Conservation (phyloP, 2,329 filamentous ascomycete species). For the Stemphylium vesicarium region DNA sequence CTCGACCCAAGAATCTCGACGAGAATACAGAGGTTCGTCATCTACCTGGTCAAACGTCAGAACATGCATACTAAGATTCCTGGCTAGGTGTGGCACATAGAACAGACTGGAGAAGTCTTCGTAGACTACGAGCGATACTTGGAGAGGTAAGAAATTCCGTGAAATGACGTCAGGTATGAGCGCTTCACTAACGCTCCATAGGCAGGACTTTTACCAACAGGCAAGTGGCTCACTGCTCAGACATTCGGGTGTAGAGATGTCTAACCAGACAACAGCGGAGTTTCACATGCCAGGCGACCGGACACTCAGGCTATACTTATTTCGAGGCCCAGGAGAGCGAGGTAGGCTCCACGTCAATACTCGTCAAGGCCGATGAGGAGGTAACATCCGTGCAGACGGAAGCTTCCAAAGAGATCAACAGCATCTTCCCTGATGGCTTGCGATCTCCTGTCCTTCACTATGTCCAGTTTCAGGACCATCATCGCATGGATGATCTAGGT, state of each 20-base stretch:
- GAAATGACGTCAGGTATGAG: constrained; percentile 28
- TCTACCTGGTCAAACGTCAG: constrained; percentile 7
- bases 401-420: constrained; percentile 87
- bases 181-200: constrained; percentile 49
- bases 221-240: constrained; percentile 54
- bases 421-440: constrained; percentile 86
- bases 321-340: constrained; percentile 93
- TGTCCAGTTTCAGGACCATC: constrained; percentile 83
- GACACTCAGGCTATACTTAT: constrained; percentile 87
- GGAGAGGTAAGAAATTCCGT: constrained; percentile 66
- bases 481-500: constrained; percentile 81
- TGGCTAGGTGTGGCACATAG: constrained; percentile 85
- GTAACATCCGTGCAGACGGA: constrained; percentile 51
- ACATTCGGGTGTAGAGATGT: neutral
- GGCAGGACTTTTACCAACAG: constrained; percentile 93
- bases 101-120: constrained; percentile 89
- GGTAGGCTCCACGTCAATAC: constrained; percentile 61
- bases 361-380: constrained; percentile 32
- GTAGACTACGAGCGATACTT: constrained; percentile 87
- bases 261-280: constrained; percentile 64
- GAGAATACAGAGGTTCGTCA: constrained; percentile 79
- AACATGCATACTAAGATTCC: constrained; percentile 36
- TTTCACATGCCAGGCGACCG: constrained; percentile 96
- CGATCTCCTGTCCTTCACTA: constrained; percentile 89
- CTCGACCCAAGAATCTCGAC: constrained; percentile 74